phyloP scores from a whole-genome alignment of 2,329 filamentous ascomycete species.

The Epichloe baconii region DNA sequence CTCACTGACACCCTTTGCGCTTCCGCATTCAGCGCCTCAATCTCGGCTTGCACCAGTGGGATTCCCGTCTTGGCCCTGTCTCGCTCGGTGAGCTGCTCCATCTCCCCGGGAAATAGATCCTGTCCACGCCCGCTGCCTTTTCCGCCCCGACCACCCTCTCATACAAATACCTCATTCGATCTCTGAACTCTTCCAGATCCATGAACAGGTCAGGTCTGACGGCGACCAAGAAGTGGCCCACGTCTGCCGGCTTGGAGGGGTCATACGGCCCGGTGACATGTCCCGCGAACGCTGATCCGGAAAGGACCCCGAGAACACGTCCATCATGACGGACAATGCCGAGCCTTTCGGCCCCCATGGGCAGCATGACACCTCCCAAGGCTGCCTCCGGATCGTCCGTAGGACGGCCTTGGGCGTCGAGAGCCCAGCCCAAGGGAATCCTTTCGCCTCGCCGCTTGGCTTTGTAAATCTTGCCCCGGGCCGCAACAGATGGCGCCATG shows the following conservation, averaged over 20 bases:
- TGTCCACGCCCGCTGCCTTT: conserved; percentile 40
- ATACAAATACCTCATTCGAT: conserved; percentile 44
- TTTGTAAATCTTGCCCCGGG: conserved; percentile 62
- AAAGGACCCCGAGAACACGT: conserved; percentile 74
- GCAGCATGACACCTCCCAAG: conserved; percentile 67
- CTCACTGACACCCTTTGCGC: conserved; percentile 29
- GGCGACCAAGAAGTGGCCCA: conserved; percentile 61
- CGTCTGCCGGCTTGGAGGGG: conserved; percentile 51
- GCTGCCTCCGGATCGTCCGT: conserved; percentile 61
- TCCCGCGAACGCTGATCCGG: conserved; percentile 66
- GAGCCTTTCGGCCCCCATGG: conserved; percentile 80
- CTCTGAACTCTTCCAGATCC: conserved; percentile 53
- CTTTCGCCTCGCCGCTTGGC: conserved; percentile 52
- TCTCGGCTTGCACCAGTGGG: conserved; percentile 42
- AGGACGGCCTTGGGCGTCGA: conserved; percentile 55
- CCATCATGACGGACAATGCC: conserved; percentile 72
- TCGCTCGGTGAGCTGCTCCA: conserved; percentile 41
- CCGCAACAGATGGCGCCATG: conserved; percentile 59
- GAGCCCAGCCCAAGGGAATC: conserved; percentile 62
- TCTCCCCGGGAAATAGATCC: conserved; percentile 49
- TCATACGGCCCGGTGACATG: conserved; percentile 69
- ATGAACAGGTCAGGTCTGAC: conserved; percentile 68
- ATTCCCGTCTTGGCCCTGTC: conserved; percentile 42
- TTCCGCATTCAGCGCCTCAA: conserved; percentile 42
- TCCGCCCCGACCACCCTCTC: conserved; percentile 39